phyloP scores from a whole-genome alignment of 345 rosid species.

The Chamaenerion angustifolium region DNA sequence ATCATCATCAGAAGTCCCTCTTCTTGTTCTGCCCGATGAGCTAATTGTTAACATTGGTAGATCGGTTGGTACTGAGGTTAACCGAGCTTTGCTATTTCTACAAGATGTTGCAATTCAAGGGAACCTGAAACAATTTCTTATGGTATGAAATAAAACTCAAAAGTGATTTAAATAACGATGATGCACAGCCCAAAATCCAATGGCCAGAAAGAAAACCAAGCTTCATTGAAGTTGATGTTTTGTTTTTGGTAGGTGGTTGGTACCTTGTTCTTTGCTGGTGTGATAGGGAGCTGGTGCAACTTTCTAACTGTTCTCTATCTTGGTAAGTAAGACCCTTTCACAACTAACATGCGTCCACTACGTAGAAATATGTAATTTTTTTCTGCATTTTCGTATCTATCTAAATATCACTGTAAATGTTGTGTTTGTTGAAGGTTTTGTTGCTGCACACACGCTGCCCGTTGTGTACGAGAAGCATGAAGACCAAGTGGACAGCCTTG shows the following conservation, averaged over 20 bases:
- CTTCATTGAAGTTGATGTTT: too few species aligned
- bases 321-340: constrained; percentile 31
- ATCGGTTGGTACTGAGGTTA: constrained; percentile 49
- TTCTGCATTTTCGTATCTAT: too few species aligned
- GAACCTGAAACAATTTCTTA: constrained; percentile 61
- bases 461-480: constrained; percentile 78
- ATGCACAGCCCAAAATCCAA: too few species aligned
- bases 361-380: not conserved
- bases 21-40: constrained; percentile 58
- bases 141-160: constrained; percentile 21
- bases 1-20: constrained; percentile 58
- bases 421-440: constrained; percentile 38
- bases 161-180: too few species aligned
- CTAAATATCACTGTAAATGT: not conserved
- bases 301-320: constrained; percentile 73
- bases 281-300: constrained; percentile 88
- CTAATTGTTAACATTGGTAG: constrained; percentile 52
- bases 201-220: too few species aligned
- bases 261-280: constrained; percentile 61
- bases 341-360: not conserved
- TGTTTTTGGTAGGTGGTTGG: constrained; percentile 28
- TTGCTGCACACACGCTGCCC: constrained; percentile 80
- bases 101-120: constrained; percentile 61
- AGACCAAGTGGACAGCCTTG: constrained; percentile 57
- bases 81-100: constrained; percentile 48